Evolutionary conservation across 495 filamentous ascomycete species (phyloP).

Genomic region (Penicillium paxilli): DNA sequence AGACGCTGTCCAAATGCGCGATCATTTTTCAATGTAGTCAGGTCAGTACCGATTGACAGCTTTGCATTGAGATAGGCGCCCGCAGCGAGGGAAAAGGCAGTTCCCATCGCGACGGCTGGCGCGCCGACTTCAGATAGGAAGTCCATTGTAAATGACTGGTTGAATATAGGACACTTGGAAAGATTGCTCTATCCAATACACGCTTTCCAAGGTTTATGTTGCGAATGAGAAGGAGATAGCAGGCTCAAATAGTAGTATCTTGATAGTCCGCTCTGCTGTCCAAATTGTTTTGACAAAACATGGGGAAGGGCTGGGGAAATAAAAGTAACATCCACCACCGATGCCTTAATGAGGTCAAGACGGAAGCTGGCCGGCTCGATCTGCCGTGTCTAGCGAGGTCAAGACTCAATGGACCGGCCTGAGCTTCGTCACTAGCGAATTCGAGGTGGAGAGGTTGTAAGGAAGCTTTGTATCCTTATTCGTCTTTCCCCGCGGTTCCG

Average conservation of each 20-base stretch:
- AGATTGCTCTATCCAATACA: too few relatives aligned
- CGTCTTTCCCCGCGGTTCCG: conserved; percentile 8
- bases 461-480: not conserved
- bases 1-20: conserved; percentile 35
- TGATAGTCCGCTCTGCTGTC: too few relatives aligned
- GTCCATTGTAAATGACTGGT: conserved; percentile 30
- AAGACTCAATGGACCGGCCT: not conserved
- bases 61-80: conserved; percentile 54
- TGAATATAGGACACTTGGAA: too few relatives aligned
- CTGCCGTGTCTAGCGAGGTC: conserved; percentile 25
- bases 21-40: conserved; percentile 34
- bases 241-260: too few relatives aligned
- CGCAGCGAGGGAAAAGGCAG: conserved; percentile 40
- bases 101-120: conserved; percentile 36
- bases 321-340: conserved; percentile 6
- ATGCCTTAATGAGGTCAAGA: conserved; percentile 12
- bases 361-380: conserved; percentile 31
- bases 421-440: not conserved
- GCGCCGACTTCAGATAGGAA: conserved; percentile 35
- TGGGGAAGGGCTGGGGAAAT: not conserved
- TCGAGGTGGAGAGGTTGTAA: conserved; percentile 5
- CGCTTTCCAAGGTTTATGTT: too few relatives aligned
- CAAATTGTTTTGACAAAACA: not conserved
- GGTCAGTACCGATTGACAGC: conserved; percentile 43
- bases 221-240: too few relatives aligned